Base-by-base conservation (phyloP, 176 grass and related monocot species). In the Aegilops tauschii region DNA sequence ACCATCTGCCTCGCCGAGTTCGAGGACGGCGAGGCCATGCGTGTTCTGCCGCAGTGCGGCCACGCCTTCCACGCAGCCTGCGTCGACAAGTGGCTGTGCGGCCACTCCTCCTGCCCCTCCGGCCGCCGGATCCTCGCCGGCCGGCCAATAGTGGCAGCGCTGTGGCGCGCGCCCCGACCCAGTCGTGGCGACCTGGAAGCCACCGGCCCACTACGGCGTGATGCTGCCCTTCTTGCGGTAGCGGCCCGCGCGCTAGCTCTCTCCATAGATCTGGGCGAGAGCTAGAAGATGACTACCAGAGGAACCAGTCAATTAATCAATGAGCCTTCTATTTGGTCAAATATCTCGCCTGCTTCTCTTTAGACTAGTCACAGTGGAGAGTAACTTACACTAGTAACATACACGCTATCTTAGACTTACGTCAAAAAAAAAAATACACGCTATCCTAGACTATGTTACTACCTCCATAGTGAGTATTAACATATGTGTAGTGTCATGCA, bases 1-100 rank as follows among this genome's bases (percentile, higher is more conserved):
- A 91, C 82, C 81, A 93, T 95, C 84, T 95, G 93, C 86, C 83
- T 95, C 76, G 87, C 79, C 68, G 93, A 95, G 69, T 93, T 95
- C 74, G 76, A 88, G 83, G 76, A 91, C 9, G 93, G 93, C 37
- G 93, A 95, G 69, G 9, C 86, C 61, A 81, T 84, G 72, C 88
- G 93, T 82, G 88, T 91, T 81, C 83, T 95, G 69, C 93, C 93
- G 8, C 73, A 86, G 83, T 95, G 93, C 65, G 86, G 88, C 52
- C 93, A 95, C 34, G 56, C 62, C 11, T 95, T 95, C 89, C 93
- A 95, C 82, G 91, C 86, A 6, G 80, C 45, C 65, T 95, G 93
- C 79, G 7, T 95, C 52, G 93, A 95, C 88, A 90, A 56, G 93
- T 95, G 93, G 93, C 86, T 95, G 11, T 79, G 88, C 58, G 75